Base-by-base conservation (phyloP, 2,329 filamentous ascomycete species). In the Pestalotiopsis sp. region DNA sequence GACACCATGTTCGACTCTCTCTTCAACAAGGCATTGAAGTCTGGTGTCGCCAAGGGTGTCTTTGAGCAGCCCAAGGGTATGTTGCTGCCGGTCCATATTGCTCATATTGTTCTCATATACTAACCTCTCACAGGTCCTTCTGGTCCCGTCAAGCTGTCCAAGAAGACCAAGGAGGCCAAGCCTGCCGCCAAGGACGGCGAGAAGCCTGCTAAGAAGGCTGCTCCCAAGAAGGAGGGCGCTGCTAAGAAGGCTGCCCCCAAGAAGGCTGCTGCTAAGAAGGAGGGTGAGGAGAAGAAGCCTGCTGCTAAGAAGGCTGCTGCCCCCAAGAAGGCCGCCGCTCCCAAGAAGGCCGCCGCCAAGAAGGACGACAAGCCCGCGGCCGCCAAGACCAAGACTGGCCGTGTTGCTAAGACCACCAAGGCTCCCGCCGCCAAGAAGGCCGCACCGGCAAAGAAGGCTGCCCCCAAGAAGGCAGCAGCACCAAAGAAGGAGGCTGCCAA, bases 51-150 rank as follows among this genome's bases (percentile, higher is more conserved):
- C 78, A 94, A 92, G 87, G 93, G 93, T 72, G 87, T 93, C 76
- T 97, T 97, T 80, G 88, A 91, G 78, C 94, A 95, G 81, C 95
- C 94, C 78, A 97, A 97, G 90, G 94, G 94, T 94, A 87, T 74
- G 89, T 85, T 39, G 61, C 49, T 23, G 11, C 56, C 31, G 13
- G 13, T 5, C 45, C 4, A 14, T 23, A 14, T 60, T 73, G 27
- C n/a, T 38, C 17, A 11, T 13, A n/a, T 20, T 13, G 41, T 20
- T 4, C 13, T n/a, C 41, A 52, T 65, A 41, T 71, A 60, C 69
- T 79, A 64, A 80, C 71, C n/a, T 20, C 25, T 61, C 14, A 2
- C 69, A 94, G 92, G 92, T 77, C 87, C 93, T 70, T 97, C 94
- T 72, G 94, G 94, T 70, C 92, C 93, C 74, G 94, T 96, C 83